Conservation (phyloP, 2,329 filamentous ascomycete species). For the Colletotrichum sidae region DNA sequence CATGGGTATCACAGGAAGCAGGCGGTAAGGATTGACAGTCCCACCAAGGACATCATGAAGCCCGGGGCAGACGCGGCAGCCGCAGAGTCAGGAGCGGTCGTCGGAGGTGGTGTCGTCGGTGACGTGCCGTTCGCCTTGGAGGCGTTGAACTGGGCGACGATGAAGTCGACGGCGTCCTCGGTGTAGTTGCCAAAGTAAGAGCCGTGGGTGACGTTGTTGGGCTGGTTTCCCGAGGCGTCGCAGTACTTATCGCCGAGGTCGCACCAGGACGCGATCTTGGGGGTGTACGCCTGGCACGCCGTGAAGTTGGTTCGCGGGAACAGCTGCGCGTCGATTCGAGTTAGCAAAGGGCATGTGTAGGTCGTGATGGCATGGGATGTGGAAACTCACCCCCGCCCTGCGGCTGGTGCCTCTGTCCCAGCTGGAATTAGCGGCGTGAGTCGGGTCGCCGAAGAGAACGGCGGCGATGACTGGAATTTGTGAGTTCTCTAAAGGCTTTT, state of each 20-base stretch:
- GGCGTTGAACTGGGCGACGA: constrained; percentile 48
- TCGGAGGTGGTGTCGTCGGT: constrained; percentile 2
- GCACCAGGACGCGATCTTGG: constrained; percentile 54
- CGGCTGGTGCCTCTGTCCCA: constrained; percentile 48
- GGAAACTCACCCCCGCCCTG: too few relatives aligned
- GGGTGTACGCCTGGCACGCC: constrained; percentile 49
- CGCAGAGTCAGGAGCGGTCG: constrained; percentile 5
- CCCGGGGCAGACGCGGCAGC: constrained; percentile 4
- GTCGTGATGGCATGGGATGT: background rate
- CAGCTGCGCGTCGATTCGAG: constrained; percentile 42
- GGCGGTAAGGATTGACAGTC: constrained; percentile 12
- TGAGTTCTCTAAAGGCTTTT: background rate
- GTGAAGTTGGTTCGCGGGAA: constrained; percentile 50
- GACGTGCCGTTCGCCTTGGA: constrained; percentile 21
- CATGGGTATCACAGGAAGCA: constrained; percentile 12
- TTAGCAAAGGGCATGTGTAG: background rate
- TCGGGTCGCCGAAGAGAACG: constrained; percentile 55
- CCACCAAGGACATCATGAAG: constrained; percentile 11
- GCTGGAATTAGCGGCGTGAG: constrained; percentile 48
- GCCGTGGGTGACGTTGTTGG: constrained; percentile 44
- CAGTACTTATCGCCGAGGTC: constrained; percentile 56
- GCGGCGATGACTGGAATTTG: constrained; percentile 51
- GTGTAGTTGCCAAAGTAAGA: constrained; percentile 51
- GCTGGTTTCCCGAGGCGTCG: constrained; percentile 44
- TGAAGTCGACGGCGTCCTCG: constrained; percentile 48